A percentile compares a stretch with the other conserved stretches of the same genome.
Evolutionary conservation across 148 eudicot species (phyloP).

Genomic region (Rhododendron mucronatum): DNA sequence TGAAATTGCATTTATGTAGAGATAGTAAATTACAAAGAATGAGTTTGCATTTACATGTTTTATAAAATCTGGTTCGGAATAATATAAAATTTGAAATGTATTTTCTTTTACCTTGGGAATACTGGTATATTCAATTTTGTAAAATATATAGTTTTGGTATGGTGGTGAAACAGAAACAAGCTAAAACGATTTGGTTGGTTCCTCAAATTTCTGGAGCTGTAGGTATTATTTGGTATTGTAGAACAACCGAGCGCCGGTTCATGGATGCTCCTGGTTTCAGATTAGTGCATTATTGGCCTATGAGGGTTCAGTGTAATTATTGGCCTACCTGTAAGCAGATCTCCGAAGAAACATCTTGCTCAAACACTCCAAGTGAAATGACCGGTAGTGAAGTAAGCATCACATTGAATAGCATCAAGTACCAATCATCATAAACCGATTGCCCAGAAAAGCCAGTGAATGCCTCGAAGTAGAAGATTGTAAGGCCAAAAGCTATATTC

Average conservation of each 20-base stretch:
- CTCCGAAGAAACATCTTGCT: constrained; percentile 73
- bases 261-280: background rate
- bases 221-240: background rate
- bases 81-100: background rate
- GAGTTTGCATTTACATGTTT: background rate
- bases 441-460: constrained; percentile 77
- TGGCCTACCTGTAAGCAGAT: constrained; percentile 59
- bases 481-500: constrained; percentile 78
- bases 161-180: background rate
- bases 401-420: constrained; percentile 63
- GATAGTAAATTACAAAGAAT: background rate
- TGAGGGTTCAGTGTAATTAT: background rate
- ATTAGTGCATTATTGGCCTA: background rate
- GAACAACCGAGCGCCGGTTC: background rate
- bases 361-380: constrained; percentile 73
- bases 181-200: background rate
- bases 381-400: constrained; percentile 68
- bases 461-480: constrained; percentile 79
- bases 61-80: background rate
- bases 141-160: background rate
- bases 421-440: constrained; percentile 73
- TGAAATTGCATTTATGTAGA: background rate
- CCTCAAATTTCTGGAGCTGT: background rate
- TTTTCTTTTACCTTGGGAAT: background rate
- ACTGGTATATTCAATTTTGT: background rate